Base-by-base conservation (phyloP, 2,329 filamentous ascomycete genomes). In the Teratosphaeria epicoccoides region DNA sequence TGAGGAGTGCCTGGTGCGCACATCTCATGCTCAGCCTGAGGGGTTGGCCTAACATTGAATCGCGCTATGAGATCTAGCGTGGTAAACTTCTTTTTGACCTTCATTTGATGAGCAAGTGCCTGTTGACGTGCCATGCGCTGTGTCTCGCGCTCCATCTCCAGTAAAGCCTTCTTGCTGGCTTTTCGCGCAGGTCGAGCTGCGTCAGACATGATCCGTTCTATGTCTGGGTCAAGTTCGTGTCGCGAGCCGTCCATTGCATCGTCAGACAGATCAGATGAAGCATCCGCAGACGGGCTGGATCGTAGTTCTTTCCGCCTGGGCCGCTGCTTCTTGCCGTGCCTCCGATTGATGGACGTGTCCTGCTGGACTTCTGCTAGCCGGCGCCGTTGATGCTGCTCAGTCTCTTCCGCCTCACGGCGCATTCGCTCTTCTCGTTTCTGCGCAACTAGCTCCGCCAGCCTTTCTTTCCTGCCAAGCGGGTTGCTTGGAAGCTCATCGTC, bases 71-170 rank as follows among this genome's bases (percentile, higher is more conserved):
- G 75, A 53, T 86, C 86, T 33, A 83, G 81, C 60, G 90, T 93
- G 6, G 84, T 83, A 57, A 95, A 86, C 71, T 88, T 95, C 75
- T 93, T 97, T 69, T 86, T 90, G 1, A 88, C 73, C 71, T 84
- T 88, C 23, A 88, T 86, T 65, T 95, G 84, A 68, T 97, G 90
- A 1, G 87, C 82, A 47, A 98, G 78, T 68, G 97, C 91, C 80
- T 95, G 87, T 64, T 86, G 94, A 58, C 93, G 80, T 59, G 81
- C 84, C 72, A 98, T 81, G 25, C 93, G 82, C 71, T 98, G 93
- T 1, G 91, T 96, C 70, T 98, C 93, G 52, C 88, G 81, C 61
- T 86, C 85, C 85, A 98, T 96, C 60, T 97, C 91, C 65, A 96
- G 88, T 43, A 96, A 68, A 0, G 93, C 93, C 70, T 89, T 96